Evolutionary conservation across 768 basidiomycete genomes (phyloP), one percentile per base, ranked within the genome.

Genomic region (Lenzites betulinus): DNA sequence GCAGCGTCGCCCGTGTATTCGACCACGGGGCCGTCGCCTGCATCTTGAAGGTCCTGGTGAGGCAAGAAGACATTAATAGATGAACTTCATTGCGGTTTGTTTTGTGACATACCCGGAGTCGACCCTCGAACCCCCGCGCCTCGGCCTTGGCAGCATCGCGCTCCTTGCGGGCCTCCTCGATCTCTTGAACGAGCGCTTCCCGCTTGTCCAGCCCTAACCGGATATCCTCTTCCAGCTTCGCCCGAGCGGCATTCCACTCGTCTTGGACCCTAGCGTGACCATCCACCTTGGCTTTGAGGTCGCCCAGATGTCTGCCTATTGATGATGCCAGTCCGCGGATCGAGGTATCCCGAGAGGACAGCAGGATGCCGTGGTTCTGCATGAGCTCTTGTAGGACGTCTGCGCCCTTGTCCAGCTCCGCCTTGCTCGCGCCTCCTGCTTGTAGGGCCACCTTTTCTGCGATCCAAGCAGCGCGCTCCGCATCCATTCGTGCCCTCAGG

Each of bases 291-390:
- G 43, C 54, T 23, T 63, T 64, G 2, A 71, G 26, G 8, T 47
- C 64, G 18, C 71, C 69, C 25, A 75, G 61, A 64, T 76, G 66
- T 65, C 63, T 52, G 18, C 58, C 63, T 7, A 77, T 58, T 3
- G 72, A 71, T 9, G 64, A 56, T 7, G 71, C 69, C 1, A 74
- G 54, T 1, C 56, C 70, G 7, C 39, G 51, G 1, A 76, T 55
- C 2, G 74, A 63, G 9, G 61, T 49, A 15, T 72, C 71, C 12
- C 69, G 65, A 7, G 72, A 68, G 46, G 77, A 81, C 22, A 85
- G 71, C n/a, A 79, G 78, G 64, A 92, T 78, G 16, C 78, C 79
- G 67, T 89, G 83, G 36, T 77, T 77, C 64, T 81, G 81, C 59
- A 88, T 78, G 63, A 92, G 73, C 5, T 61, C 68, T 50, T 78